These are phyloP conservation scores for Radiomyces spectabilis DNA, from an alignment of 192 early-diverging fungal species.

Conservation along the genomic window DNA sequence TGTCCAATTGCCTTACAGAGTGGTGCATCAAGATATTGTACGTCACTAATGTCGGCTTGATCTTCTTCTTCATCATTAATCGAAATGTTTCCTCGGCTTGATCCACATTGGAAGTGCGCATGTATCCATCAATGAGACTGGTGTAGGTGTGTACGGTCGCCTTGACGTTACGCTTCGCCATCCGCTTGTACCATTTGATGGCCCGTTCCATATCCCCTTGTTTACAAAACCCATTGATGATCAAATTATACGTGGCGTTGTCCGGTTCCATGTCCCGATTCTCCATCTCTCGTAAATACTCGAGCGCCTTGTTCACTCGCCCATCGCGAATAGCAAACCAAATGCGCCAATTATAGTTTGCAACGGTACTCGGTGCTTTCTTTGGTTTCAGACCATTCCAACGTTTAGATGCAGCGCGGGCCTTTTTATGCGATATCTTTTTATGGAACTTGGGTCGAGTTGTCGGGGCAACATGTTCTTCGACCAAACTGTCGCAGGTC, in stretches of 20 bases:
- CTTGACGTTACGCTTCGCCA: constrained; percentile 10
- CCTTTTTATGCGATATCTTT: neutral
- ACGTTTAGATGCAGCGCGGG: neutral
- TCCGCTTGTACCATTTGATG: constrained; percentile 13
- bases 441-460: too few species aligned
- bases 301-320: constrained; percentile 11
- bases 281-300: constrained; percentile 17
- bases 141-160: constrained; percentile 25
- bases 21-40: constrained; percentile 37
- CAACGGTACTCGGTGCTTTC: neutral
- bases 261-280: constrained; percentile 1
- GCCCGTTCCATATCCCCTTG: constrained; percentile 19
- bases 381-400: too few species aligned
- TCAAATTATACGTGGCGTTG: constrained; percentile 12
- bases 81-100: constrained; percentile 24
- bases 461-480: too few species aligned
- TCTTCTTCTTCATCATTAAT: constrained; percentile 18
- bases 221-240: constrained; percentile 18
- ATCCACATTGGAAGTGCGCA: constrained; percentile 17
- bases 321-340: neutral
- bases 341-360: constrained; percentile 8
- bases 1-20: constrained; percentile 20
- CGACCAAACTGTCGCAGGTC: too few species aligned
- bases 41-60: constrained; percentile 28
- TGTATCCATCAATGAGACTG: constrained; percentile 29